These are phyloP conservation scores for Emericellopsis terricola DNA, from an alignment of 495 filamentous ascomycete species.

Conservation along the genomic window DNA sequence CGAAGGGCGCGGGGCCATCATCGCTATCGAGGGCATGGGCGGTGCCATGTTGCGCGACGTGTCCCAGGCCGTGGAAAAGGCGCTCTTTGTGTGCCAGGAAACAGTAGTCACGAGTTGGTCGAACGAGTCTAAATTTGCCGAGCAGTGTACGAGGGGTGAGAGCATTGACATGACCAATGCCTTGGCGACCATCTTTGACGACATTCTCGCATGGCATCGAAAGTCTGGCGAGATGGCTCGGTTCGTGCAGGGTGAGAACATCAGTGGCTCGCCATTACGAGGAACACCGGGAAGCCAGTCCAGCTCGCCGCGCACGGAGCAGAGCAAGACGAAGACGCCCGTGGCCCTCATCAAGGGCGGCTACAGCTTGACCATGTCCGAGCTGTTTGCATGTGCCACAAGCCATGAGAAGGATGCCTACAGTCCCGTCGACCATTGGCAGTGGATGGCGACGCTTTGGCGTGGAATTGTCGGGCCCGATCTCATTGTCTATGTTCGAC, in stretches of 20 bases:
- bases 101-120: slow-evolving; percentile 39
- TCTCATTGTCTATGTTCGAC: slow-evolving; percentile 55
- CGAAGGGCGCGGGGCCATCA: slow-evolving; percentile 49
- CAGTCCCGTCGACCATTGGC: slow-evolving; percentile 80
- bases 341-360: slow-evolving; percentile 52
- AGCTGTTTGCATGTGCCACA: slow-evolving; percentile 43
- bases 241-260: too few relatives aligned
- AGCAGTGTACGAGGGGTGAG: too few relatives aligned
- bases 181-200: slow-evolving; percentile 10
- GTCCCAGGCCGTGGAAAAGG: slow-evolving; percentile 40
- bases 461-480: slow-evolving; percentile 73
- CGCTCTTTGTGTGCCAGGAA: slow-evolving; percentile 36
- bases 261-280: too few relatives aligned
- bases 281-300: too few relatives aligned
- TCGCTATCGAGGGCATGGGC: slow-evolving; percentile 67
- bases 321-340: slow-evolving; percentile 19
- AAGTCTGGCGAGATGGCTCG: slow-evolving; percentile 50
- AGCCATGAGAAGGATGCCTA: slow-evolving; percentile 41
- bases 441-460: slow-evolving; percentile 95
- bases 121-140: slow-evolving; percentile 6
- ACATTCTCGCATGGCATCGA: slow-evolving; percentile 54
- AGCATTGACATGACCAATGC: too few relatives aligned
- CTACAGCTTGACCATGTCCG: slow-evolving; percentile 59
- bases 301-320: not conserved
- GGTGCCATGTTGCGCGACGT: slow-evolving; percentile 31